Evolutionary conservation across 2,329 filamentous ascomycete species (phyloP).

Genomic region (Colletotrichum ledebouriae): DNA sequence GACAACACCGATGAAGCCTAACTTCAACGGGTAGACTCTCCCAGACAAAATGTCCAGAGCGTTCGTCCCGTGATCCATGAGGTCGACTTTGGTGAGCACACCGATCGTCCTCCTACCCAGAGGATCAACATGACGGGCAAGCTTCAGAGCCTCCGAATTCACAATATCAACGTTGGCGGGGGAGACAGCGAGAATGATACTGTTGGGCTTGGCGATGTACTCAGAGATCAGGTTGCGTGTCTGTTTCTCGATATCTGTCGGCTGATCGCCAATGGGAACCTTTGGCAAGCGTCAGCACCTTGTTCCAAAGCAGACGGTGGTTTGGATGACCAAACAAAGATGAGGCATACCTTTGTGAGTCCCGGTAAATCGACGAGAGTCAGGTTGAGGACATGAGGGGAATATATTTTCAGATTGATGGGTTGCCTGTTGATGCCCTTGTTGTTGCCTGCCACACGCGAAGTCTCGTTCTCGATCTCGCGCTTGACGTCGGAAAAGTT

Average conservation of each 20-base stretch:
- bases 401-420: conserved; percentile 99
- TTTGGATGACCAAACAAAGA: not conserved
- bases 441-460: conserved; percentile 91
- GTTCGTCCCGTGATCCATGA: conserved; percentile 99
- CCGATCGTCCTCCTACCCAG: conserved; percentile 95
- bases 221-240: conserved; percentile 96
- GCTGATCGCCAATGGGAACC: conserved; percentile 98
- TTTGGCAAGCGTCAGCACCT: conserved; percentile 51
- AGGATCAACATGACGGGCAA: conserved; percentile 96
- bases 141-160: conserved; percentile 96
- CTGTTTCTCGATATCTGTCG: conserved; percentile 98
- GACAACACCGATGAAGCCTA: conserved; percentile 98
- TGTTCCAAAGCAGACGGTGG: not conserved
- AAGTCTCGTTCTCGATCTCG: conserved; percentile 97
- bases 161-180: conserved; percentile 98
- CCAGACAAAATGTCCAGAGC: conserved; percentile 98
- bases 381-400: conserved; percentile 94
- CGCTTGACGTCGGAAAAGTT: conserved; percentile 94
- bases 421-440: conserved; percentile 98
- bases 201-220: conserved; percentile 99
- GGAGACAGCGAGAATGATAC: conserved; percentile 95
- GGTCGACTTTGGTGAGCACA: conserved; percentile 94
- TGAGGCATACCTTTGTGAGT: conserved; percentile 81
- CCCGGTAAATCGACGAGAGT: conserved; percentile 96
- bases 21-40: conserved; percentile 94